Percentiles rank a stretch among this genome's conserved stretches.
These are phyloP conservation scores for Fragaria ananassa DNA, from an alignment of 306 rosid species.

Conservation along the genomic window DNA sequence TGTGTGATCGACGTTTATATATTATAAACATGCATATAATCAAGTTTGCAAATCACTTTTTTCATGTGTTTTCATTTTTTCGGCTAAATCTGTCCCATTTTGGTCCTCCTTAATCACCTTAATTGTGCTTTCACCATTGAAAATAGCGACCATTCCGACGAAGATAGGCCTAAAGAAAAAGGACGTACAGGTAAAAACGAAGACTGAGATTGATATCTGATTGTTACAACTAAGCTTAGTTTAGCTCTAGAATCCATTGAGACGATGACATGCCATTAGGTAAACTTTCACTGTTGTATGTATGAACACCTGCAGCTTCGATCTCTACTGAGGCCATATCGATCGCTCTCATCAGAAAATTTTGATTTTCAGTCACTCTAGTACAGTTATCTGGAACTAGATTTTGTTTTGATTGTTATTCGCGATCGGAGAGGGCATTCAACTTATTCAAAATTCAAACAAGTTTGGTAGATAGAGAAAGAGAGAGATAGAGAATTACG, in stretches of 20 bases:
- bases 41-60: not conserved
- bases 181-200: not conserved
- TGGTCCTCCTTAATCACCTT: too few relatives aligned
- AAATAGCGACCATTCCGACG: not conserved
- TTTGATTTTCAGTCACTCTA: not conserved
- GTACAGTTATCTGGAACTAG: not conserved
- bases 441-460: not conserved
- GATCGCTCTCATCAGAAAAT: not conserved
- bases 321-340: not conserved
- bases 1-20: too few relatives aligned
- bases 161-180: not conserved
- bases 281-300: not conserved
- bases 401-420: not conserved
- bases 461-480: not conserved
- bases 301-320: not conserved
- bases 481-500: too few relatives aligned
- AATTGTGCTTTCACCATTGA: not conserved
- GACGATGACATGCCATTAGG: not conserved
- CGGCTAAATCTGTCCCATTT: not conserved
- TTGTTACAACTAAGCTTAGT: not conserved
- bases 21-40: too few relatives aligned
- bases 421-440: not conserved
- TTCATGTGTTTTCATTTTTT: too few relatives aligned
- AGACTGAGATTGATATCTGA: not conserved
- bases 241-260: not conserved